These are phyloP conservation scores for Rhizopogon sp. DNA, from an alignment of 768 basidiomycete species.

Conservation along the genomic window DNA sequence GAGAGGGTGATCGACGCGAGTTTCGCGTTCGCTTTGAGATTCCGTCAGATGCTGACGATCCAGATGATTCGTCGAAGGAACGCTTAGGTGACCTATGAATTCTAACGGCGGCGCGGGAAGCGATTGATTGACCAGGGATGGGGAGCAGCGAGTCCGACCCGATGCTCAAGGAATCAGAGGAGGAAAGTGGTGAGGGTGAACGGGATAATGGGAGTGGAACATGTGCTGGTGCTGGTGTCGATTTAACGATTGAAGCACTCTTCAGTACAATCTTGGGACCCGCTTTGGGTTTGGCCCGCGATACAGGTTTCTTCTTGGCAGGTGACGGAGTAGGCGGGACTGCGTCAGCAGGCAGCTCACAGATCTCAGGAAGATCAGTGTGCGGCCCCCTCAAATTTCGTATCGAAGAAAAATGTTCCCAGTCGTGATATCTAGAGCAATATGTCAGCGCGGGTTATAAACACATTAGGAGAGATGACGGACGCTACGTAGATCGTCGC, in stretches of 20 bases:
- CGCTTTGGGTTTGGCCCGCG: slow-evolving; percentile 23
- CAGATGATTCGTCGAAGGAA: slow-evolving; percentile 53
- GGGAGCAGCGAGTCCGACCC: slow-evolving; percentile 25
- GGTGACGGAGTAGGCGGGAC: slow-evolving; percentile 26
- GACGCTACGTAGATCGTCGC: slow-evolving; percentile 80
- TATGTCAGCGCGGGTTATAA: slow-evolving; percentile 9
- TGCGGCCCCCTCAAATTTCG: slow-evolving; percentile 85
- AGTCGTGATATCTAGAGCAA: slow-evolving; percentile 72
- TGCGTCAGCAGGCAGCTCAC: slow-evolving; percentile 39
- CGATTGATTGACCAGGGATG: slow-evolving; percentile 14
- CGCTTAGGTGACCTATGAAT: slow-evolving; percentile 51
- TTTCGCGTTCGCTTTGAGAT: slow-evolving; percentile 32
- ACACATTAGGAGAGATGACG: slow-evolving; percentile 30
- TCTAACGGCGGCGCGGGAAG: slow-evolving; percentile 21
- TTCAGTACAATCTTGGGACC: slow-evolving; percentile 13
- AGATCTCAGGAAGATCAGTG: slow-evolving; percentile 61
- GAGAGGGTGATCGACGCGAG: slow-evolving; percentile 18
- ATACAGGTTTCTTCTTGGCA: slow-evolving; percentile 30
- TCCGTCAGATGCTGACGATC: slow-evolving; percentile 32
- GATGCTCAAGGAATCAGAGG: slow-evolving; percentile 16
- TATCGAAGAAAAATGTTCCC: slow-evolving; percentile 95
- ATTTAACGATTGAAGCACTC: slow-evolving; percentile 19
- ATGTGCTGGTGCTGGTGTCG: slow-evolving; percentile 24
- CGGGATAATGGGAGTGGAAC: slow-evolving; percentile 35
- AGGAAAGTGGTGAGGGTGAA: slow-evolving; percentile 31